phyloP scores from a whole-genome alignment of 2,329 filamentous ascomycete species.

The Ploettnerulaceae sp. region DNA sequence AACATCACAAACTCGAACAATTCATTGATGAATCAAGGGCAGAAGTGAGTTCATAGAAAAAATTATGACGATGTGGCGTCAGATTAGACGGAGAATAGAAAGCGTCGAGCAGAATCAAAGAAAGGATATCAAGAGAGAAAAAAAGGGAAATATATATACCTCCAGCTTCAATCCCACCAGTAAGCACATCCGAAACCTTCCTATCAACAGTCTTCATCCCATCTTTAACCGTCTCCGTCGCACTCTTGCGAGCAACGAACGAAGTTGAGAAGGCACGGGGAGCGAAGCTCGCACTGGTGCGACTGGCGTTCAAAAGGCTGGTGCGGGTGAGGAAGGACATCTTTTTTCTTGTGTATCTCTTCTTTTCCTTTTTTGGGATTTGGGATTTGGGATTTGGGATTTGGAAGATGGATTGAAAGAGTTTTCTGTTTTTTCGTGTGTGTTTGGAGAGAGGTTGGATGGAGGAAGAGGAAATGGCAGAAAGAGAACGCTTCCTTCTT shows the following conservation, averaged over 20 bases:
- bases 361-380: background rate
- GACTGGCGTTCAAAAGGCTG: constrained; percentile 32
- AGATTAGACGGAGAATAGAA: background rate
- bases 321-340: constrained; percentile 53
- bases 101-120: background rate
- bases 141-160: constrained; percentile 39
- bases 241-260: constrained; percentile 42
- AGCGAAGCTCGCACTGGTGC: constrained; percentile 33
- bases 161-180: constrained; percentile 55
- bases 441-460: background rate
- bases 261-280: constrained; percentile 48
- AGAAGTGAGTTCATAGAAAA: background rate
- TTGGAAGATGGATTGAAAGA: background rate
- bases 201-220: constrained; percentile 55
- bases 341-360: constrained; percentile 7
- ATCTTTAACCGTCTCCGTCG: constrained; percentile 54
- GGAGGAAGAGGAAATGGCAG: background rate
- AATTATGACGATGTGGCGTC: background rate
- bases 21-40: constrained; percentile 36
- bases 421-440: too few species aligned
- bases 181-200: constrained; percentile 54
- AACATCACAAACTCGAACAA: too few species aligned
- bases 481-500: too few species aligned
- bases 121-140: background rate
- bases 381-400: background rate